Base-by-base conservation (phyloP, 179 eudicot genomes). In the Silene vulgaris region DNA sequence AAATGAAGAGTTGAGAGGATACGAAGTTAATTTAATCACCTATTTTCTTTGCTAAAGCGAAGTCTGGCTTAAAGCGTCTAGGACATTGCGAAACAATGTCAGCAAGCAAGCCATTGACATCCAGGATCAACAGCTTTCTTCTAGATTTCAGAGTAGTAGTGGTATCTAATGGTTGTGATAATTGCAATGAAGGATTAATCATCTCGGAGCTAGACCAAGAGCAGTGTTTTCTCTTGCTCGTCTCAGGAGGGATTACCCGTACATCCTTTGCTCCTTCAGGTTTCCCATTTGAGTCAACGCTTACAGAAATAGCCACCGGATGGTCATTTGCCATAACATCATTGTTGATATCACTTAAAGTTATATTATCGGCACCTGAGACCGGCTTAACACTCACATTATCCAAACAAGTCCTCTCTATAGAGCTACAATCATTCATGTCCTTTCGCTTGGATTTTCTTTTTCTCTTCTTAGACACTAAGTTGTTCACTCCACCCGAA, bases 81-180 rank as follows among this genome's bases (percentile, higher is more conserved):
- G 80, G 73, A 59, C 67, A 82, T 19, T 65, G 20, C 0, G 75
- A n/a, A 73, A 83, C 85, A 79, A 92, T 80, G 80, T 92, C 90
- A 40, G 79, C 92, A 80, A 92, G 88, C 60, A 92, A 48, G 54
- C 97, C 97, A 84, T 92, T 92, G 67, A 92, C 78, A 82, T 92
- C 97, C 68, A 92, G 89, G 50, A 92, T 86, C 71, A 92, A 88
- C 83, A 92, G 94, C 82, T 88, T 92, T 81, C 74, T 88, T 77
- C 76, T 74, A 3, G 73, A 67, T 65, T 40, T 43, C 35, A 23
- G 73, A 59, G 13, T 6, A 43, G 75, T 61, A 73, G 72, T 40
- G 48, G 11, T 63, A 73, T 57, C 79, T 7, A 35, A 70, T 8
- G 50, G 57, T 37, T 9, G 80, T 23, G 74, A 48, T 56, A 40